Base-by-base conservation (phyloP, 345 rosid species). In the Durio zibethinus region DNA sequence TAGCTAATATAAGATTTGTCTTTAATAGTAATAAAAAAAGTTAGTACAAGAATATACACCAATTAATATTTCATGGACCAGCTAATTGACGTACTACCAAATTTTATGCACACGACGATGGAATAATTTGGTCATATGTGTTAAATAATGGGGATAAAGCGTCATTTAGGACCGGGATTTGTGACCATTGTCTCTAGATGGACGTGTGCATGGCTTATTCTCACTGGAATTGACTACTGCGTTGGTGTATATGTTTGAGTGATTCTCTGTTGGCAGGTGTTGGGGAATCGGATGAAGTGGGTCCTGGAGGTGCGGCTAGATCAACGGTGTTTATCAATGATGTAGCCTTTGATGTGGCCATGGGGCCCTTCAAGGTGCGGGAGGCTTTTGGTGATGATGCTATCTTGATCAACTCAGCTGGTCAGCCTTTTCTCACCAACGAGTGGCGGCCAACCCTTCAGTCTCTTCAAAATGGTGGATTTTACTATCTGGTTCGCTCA, bases 371-470 rank as follows among this genome's bases (percentile, higher is more conserved):
- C 78, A 93, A 91, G 77, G 91, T 93, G 69, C 85, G 91, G 50
- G 97, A 90, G 75, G 93, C 98, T 20, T 96, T 96, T 36, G 99
- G 99, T 27, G 97, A 92, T 69, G 94, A 92, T 40, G 89, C 86
- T 5, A 82, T 92, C 63, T 82, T 96, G 72, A 84, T 96, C 62
- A 85, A 90, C 83, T 89, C 97, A 7, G 78, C 91, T 1, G 98
- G 99, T 64, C 94, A 91, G 53, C 97, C 94, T 35, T 86, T 96
- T 77, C 86, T 87, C 67, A 92, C 97, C 15, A 86, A 92, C 73
- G 95, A 91, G 62, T 93, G 91, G 93, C 98, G 99, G 12, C 52
- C 88, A 77, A 90, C 97, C 29, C 85, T 93, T 68, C 89, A 89
- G 10, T 82, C 97, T 18, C 99, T 96, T 75, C 93, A 96, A 76